Evolutionary conservation across 257 asterid genomes (phyloP).

Genomic region (Solanum arcanum): DNA sequence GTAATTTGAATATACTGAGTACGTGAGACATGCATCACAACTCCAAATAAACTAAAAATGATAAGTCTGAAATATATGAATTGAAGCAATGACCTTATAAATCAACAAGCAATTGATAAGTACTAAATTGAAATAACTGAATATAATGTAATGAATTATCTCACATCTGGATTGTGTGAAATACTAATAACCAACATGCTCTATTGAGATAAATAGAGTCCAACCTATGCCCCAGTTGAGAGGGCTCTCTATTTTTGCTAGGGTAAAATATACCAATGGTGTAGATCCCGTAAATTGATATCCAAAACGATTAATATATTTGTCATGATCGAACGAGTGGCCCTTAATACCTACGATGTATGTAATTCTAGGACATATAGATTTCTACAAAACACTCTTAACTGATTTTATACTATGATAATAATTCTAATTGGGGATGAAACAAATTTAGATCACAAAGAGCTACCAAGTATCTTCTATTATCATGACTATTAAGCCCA

Average conservation of each 20-base stretch:
- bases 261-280: background rate
- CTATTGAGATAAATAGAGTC: background rate
- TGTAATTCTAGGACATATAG: background rate
- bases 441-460: background rate
- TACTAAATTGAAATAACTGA: background rate
- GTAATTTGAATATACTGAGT: background rate
- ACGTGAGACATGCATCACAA: background rate
- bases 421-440: background rate
- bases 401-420: background rate
- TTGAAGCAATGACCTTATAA: background rate
- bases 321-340: background rate
- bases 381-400: background rate
- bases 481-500: background rate
- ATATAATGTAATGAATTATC: background rate
- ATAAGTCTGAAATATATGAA: background rate
- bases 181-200: background rate
- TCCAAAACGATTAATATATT: background rate
- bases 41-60: background rate
- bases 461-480: background rate
- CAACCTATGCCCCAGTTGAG: background rate
- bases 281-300: background rate
- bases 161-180: background rate
- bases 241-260: background rate
- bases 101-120: background rate
- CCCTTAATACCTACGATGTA: background rate